Base-by-base conservation (phyloP, 805 yeast genomes). In the Schwanniomyces occidentalis region DNA sequence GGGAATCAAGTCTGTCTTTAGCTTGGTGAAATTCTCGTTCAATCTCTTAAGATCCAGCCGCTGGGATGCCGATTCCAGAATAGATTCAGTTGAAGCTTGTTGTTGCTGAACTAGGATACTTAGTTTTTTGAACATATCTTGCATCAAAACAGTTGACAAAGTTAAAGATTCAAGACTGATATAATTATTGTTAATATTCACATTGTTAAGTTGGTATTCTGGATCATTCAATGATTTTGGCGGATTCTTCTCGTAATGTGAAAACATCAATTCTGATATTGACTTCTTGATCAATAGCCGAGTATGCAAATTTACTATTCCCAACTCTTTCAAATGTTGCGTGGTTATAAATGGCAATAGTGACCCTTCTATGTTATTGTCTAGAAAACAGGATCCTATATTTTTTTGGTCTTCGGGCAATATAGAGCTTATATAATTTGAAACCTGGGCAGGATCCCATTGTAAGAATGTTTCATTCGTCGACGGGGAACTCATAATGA, bases 311-410 rank as follows among this genome's bases (percentile, higher is more conserved):
- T 68, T 63, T 5, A 41, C 37, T 1, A 85, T 71, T 2, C 90
- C 95, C 51, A 91, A 62, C 34, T 89, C 96, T 41, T 70, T 66
- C 27, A 90, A 73, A 52, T 88, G 93, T 6, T 74, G 77, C 8
- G 85, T 76, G 20, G 78, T 77, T 32, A 90, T 64, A 41, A 77
- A 80, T 2, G 86, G 79, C 33, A 91, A 62, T 4, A 85, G 70
- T 19, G 83, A 76, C 2, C 96, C 96, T 3, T 82, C 78, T 32
- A 86, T 76, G 46, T 80, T 80, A 57, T 86, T 76, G 3, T 67
- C 70, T 16, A 69, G 60, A 51, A 82, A 80, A 7, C 39, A 38
- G 9, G 49, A 23, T 14, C 61, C 61, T 12, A 60, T 32, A 15
- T 34, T 37, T 14, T 38, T 29, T 30, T 46, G 46, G 14, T 53